Evolutionary conservation across 805 yeast genomes (phyloP).

Genomic region (Lachancea thermotolerans): DNA sequence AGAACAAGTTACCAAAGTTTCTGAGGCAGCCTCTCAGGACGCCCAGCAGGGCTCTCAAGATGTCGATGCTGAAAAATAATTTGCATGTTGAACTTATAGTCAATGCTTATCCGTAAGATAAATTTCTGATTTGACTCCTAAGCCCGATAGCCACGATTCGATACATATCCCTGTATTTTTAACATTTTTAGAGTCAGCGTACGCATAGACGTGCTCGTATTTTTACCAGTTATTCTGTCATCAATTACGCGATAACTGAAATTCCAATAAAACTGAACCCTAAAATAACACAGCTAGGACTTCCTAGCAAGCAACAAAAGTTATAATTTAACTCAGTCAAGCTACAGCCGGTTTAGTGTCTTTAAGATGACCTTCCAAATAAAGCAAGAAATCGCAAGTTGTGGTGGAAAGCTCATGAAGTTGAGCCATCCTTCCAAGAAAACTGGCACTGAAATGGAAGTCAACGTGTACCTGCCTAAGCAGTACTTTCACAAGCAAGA

Average conservation of each 20-base stretch:
- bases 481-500: conserved; percentile 30
- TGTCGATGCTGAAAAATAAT: neutral
- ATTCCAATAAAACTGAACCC: no score
- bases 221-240: no score
- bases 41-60: conserved; percentile 1
- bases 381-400: conserved; percentile 48
- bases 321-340: neutral
- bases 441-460: conserved; percentile 70
- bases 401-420: conserved; percentile 73
- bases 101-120: no score
- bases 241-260: no score
- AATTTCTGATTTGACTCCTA: no score
- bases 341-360: neutral
- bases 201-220: no score
- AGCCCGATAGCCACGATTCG: no score
- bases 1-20: neutral
- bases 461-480: conserved; percentile 77
- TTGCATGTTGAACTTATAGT: no score
- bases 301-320: no score
- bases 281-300: no score
- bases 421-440: conserved; percentile 62
- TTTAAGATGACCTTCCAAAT: conserved; percentile 37
- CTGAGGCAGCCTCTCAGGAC: conserved; percentile 3
- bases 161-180: no score
- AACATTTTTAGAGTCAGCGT: no score